Percentiles rank a stretch among this genome's conserved stretches.
Conservation (phyloP, 352 stramenopile species). For the Blastocystis sp. region DNA sequence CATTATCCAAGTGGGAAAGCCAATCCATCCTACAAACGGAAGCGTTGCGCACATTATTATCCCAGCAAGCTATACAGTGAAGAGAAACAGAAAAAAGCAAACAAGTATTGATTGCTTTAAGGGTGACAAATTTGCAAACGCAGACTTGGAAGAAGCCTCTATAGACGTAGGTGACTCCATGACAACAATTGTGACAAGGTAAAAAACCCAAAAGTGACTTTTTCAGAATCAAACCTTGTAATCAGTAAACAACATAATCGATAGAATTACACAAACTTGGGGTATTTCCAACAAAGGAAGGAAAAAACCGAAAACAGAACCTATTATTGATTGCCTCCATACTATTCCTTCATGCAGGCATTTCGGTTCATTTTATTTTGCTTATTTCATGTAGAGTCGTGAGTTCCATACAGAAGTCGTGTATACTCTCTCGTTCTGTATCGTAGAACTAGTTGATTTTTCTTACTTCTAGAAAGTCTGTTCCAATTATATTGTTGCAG, state of each 20-base stretch:
- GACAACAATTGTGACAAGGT: not conserved
- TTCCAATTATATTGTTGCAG: slow-evolving; percentile 52
- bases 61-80: not conserved
- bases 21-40: not conserved
- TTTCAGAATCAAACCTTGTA: too few relatives aligned
- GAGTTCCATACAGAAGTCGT: not conserved
- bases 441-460: not conserved
- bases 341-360: slow-evolving; percentile 1
- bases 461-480: slow-evolving; percentile 14
- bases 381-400: not conserved
- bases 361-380: not conserved
- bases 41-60: not conserved
- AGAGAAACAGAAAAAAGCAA: not conserved
- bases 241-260: too few relatives aligned
- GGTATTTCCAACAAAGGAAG: too few relatives aligned
- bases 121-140: not conserved
- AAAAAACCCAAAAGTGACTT: not conserved
- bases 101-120: not conserved
- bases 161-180: not conserved
- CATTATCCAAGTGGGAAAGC: not conserved
- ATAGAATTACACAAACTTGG: too few relatives aligned
- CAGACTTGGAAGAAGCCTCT: not conserved
- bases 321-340: too few relatives aligned
- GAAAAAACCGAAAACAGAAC: too few relatives aligned
- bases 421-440: not conserved